Percentiles rank a stretch among this genome's conserved stretches.
These are phyloP conservation scores for Myxozyma kluyveri DNA, from an alignment of 805 yeast species.

Conservation along the genomic window DNA sequence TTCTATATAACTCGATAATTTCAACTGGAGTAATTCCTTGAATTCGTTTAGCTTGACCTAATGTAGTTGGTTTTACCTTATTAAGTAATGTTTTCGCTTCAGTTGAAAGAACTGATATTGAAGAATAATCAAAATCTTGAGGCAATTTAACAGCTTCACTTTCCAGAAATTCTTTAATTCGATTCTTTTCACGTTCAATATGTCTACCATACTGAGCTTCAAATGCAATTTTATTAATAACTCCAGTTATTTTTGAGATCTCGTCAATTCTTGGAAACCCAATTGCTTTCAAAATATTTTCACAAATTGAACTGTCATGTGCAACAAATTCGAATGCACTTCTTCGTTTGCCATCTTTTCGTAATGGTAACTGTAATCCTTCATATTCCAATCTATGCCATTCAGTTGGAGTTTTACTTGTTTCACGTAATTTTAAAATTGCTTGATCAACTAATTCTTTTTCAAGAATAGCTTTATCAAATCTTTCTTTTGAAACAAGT, in stretches of 20 bases:
- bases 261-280: slow-evolving; percentile 42
- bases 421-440: slow-evolving; percentile 46
- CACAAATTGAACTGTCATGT: slow-evolving; percentile 44
- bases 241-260: slow-evolving; percentile 46
- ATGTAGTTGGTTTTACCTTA: slow-evolving; percentile 75
- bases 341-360: slow-evolving; percentile 53
- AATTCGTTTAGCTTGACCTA: slow-evolving; percentile 92
- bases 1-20: slow-evolving; percentile 63
- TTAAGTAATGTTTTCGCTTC: slow-evolving; percentile 49
- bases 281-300: slow-evolving; percentile 35
- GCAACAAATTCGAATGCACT: slow-evolving; percentile 72
- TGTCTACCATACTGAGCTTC: slow-evolving; percentile 84
- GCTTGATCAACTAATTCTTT: slow-evolving; percentile 45
- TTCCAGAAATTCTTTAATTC: slow-evolving; percentile 71
- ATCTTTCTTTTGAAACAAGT: slow-evolving; percentile 61
- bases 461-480: slow-evolving; percentile 49
- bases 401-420: slow-evolving; percentile 51
- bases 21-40: slow-evolving; percentile 97
- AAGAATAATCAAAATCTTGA: slow-evolving; percentile 55
- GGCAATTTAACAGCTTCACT: slow-evolving; percentile 83
- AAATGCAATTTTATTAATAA: slow-evolving; percentile 61
- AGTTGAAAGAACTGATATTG: slow-evolving; percentile 45
- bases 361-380: slow-evolving; percentile 41
- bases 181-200: slow-evolving; percentile 66
- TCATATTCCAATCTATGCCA: slow-evolving; percentile 52